phyloP scores from a whole-genome alignment of 306 rosid species.

The Arachis hypogaea region DNA sequence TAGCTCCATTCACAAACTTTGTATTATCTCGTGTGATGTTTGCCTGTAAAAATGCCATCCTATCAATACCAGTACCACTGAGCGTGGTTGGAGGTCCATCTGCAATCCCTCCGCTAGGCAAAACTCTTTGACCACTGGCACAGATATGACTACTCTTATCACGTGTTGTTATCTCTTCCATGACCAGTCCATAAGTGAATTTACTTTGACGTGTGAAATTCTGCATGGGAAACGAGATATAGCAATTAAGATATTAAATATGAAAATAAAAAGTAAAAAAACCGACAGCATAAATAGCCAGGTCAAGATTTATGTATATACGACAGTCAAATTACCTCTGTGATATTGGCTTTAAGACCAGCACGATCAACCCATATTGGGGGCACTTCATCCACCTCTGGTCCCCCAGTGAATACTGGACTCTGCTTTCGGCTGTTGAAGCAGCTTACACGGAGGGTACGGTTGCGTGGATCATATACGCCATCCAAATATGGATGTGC shows the following conservation, averaged over 20 bases:
- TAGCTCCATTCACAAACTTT: constrained; percentile 70
- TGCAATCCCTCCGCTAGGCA: constrained; percentile 70
- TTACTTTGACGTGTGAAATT: constrained; percentile 82
- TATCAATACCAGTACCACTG: constrained; percentile 79
- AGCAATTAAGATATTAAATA: neutral
- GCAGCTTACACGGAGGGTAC: constrained; percentile 71
- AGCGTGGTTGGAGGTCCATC: constrained; percentile 91
- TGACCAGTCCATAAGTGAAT: constrained; percentile 77
- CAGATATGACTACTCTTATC: constrained; percentile 70
- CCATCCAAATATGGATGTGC: constrained; percentile 83
- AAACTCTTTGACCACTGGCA: constrained; percentile 64
- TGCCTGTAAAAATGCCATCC: constrained; percentile 72
- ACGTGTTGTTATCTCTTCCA: constrained; percentile 80
- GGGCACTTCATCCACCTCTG: constrained; percentile 75
- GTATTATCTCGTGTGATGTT: constrained; percentile 79
- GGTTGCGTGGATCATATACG: constrained; percentile 59
- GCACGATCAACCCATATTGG: constrained; percentile 85
- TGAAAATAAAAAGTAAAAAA: constrained; percentile 12
- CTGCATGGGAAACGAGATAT: constrained; percentile 42
- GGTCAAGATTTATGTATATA: neutral
- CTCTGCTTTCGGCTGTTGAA: constrained; percentile 77
- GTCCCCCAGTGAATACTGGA: constrained; percentile 88
- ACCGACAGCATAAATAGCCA: neutral
- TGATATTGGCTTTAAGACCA: constrained; percentile 71
- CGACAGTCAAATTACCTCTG: constrained; percentile 53